Evolutionary conservation across 176 grass and related monocot genomes (phyloP), one percentile per base, ranked within the genome.

Genomic region (Oryza officinalis): DNA sequence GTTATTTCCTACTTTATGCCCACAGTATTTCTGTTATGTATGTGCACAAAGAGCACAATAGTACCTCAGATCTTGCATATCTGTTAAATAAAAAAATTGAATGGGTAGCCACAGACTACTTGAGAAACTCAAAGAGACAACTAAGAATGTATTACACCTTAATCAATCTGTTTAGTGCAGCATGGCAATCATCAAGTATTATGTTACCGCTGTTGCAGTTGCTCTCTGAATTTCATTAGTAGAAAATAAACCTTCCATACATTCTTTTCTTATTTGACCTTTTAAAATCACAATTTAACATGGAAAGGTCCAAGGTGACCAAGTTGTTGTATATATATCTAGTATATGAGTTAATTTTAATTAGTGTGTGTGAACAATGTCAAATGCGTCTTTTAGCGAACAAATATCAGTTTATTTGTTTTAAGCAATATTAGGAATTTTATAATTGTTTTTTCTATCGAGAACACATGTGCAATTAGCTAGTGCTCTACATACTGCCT

Each of bases 1-100:
- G 32, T 79, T 43, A 32, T 77, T 57, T 40, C 41, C 67, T 27
- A 8, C 38, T 79, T 65, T 35, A 74, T 54, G 54, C 13, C 81
- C 49, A 64, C 18, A 3, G 23, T 78, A 11, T 50, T 49, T 64
- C 52, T 54, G 14, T 18, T 61, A 52, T 23, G 28, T 44, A 63
- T 63, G 22, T 25, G 13, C 8, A 33, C 18, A 26, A 66, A 78
- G 50, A 37, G 72, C 17, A 41, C 22, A 71, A 37, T 63, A 33
- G 13, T 35, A 22, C 28, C 75, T 47, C 77, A 6, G 6, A 35
- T 74, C 47, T 70, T 18, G n/a, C 38, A 27, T 30, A 3, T 31
- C 18, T 33, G 40, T 27, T 81, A 12, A 49, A 5, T 83, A 52
- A 78, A 43, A 65, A 72, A 18, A 13, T 41, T 44, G 3, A 82